Percentiles rank a stretch among this genome's conserved stretches.
Evolutionary conservation across 805 yeast genomes (phyloP).

Genomic region (Maudiozyma bulderi): DNA sequence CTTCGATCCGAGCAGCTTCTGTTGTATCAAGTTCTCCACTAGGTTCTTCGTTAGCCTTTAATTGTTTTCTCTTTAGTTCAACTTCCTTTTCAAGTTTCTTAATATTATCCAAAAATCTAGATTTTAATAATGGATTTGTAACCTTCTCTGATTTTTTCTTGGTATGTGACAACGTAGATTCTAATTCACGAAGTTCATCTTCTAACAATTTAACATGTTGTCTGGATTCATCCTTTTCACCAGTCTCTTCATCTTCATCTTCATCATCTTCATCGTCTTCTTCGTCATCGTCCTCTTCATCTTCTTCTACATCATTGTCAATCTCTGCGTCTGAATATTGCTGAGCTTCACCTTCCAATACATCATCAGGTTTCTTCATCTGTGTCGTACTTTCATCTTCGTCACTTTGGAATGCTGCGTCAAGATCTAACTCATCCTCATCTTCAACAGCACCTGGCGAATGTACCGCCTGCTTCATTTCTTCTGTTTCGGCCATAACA

Average conservation of each 20-base stretch:
- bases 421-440: slow-evolving; percentile 48
- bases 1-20: slow-evolving; percentile 7
- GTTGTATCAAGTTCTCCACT: slow-evolving; percentile 4
- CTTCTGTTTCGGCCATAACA: neutral
- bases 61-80: slow-evolving; percentile 66
- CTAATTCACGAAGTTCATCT: slow-evolving; percentile 81
- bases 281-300: slow-evolving; percentile 36
- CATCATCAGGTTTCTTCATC: neutral
- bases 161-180: slow-evolving; percentile 65
- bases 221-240: slow-evolving; percentile 44
- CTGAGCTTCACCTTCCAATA: slow-evolving; percentile 13
- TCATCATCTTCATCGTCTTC: slow-evolving; percentile 41
- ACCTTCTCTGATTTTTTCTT: slow-evolving; percentile 63
- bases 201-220: slow-evolving; percentile 65
- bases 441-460: slow-evolving; percentile 19
- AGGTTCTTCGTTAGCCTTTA: slow-evolving; percentile 33
- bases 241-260: slow-evolving; percentile 41
- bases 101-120: slow-evolving; percentile 75
- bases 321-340: slow-evolving; percentile 29
- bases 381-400: slow-evolving; percentile 23
- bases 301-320: slow-evolving; percentile 37
- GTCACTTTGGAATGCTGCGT: slow-evolving; percentile 41
- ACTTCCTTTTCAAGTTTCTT: slow-evolving; percentile 70
- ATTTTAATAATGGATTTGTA: slow-evolving; percentile 73
- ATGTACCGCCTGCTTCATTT: neutral